Evolutionary conservation across 208 protist genomes (phyloP), one percentile per base, ranked within the genome.

Genomic region (Trypanosoma melophagium): DNA sequence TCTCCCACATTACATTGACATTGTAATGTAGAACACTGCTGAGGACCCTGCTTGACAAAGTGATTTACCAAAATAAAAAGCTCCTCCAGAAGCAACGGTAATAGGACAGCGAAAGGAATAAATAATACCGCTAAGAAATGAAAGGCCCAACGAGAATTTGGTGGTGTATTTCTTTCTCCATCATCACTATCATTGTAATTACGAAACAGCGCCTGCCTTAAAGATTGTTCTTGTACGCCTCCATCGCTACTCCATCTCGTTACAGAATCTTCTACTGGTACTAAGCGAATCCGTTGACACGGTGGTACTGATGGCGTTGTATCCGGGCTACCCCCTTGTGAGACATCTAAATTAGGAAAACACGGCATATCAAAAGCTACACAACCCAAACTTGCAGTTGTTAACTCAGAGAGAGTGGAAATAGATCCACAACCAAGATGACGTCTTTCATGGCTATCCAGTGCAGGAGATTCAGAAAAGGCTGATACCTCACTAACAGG

Each of bases 11-110:
- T n/a, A 21, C 67, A 73, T 16, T 13, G 9, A 60, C 58, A 66
- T 4, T 28, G n/a, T 16, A 4, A 21, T 54, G 8, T 25, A 19
- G 17, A 28, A 50, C 67, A 71, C 44, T 64, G 17, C 4, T 53
- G 57, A 3, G 50, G 38, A 12, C 40, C 21, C 17, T 16, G 19
- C 0, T 25, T 10, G 14, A 35, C 24, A 66, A 55, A 61, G 41
- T 73, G 44, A 31, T 61, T 61, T 19, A 60, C 24, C 31, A 52
- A 12, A 17, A 73, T n/a, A 73, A 73, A 66, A 9, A 60, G 0
- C n/a, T 60, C 57, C 13, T 73, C 35, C 45, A 66, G 1, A 13
- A 19, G 41, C 31, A 64, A 59, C 1, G 67, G 52, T 17, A 73
- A 31, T 28, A 73, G 0, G 0, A 66, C 5, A 28, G 19, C 67